A percentile compares a stretch with the other conserved stretches of the same genome.
Evolutionary conservation across 2,329 filamentous ascomycete genomes (phyloP).

Genomic region (Bipolaris sorokiniana): DNA sequence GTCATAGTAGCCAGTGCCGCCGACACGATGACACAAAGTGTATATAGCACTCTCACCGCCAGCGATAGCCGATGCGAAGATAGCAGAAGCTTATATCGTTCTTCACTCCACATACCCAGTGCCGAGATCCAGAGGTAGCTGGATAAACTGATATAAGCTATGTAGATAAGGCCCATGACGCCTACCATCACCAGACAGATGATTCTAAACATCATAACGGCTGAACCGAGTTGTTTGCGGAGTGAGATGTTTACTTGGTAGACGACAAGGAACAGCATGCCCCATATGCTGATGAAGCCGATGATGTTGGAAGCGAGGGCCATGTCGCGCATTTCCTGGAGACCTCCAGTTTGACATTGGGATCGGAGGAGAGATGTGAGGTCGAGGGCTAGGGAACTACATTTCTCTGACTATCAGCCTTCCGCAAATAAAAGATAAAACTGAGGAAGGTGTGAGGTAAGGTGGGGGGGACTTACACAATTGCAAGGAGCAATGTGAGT

Average conservation of each 20-base stretch:
- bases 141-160: conserved; percentile 15
- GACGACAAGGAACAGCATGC: conserved; percentile 33
- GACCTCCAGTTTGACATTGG: background rate
- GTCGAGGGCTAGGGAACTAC: conserved; percentile 16
- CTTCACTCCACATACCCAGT: conserved; percentile 1
- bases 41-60: conserved; percentile 26
- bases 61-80: conserved; percentile 7
- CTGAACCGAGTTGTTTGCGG: conserved; percentile 23
- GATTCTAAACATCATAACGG: conserved; percentile 16
- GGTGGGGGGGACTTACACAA: conserved; percentile 27
- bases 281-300: conserved; percentile 23
- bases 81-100: background rate
- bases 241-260: conserved; percentile 36
- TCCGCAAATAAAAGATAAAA: too few relatives aligned
- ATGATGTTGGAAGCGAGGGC: conserved; percentile 30
- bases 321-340: conserved; percentile 9
- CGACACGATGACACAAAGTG: conserved; percentile 25
- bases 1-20: conserved; percentile 21
- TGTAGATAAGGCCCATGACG: conserved; percentile 30
- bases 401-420: background rate
- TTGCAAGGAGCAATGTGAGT: conserved; percentile 14
- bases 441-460: too few relatives aligned
- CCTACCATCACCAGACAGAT: conserved; percentile 19
- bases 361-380: conserved; percentile 16
- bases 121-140: conserved; percentile 18